Evolutionary conservation across 1,139 yeast genomes (phyloP).

Genomic region (Trichomonascaceae sp.): DNA sequence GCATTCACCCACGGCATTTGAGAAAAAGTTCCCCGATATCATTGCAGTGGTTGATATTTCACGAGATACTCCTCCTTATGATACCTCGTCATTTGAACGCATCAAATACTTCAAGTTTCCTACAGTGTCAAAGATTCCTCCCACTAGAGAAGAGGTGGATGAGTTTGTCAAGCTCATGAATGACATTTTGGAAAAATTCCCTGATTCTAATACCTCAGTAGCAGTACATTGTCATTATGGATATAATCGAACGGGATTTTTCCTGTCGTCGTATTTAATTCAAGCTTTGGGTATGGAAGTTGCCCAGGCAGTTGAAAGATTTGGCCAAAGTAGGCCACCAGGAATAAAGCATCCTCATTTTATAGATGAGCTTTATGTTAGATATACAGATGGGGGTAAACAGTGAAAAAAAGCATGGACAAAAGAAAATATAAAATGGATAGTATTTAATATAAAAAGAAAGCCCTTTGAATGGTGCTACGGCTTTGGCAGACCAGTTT

Average conservation of each 20-base stretch:
- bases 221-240: conserved; percentile 82
- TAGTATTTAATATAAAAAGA: neutral
- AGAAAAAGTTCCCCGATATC: conserved; percentile 43
- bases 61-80: conserved; percentile 70
- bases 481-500: no score
- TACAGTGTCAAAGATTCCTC: conserved; percentile 73
- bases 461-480: neutral
- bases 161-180: conserved; percentile 52
- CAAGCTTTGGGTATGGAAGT: conserved; percentile 57
- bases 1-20: conserved; percentile 57
- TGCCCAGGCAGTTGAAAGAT: conserved; percentile 57
- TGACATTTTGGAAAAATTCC: conserved; percentile 36
- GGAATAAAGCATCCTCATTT: conserved; percentile 78
- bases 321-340: conserved; percentile 53
- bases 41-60: conserved; percentile 66
- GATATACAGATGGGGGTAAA: conserved; percentile 37
- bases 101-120: conserved; percentile 65
- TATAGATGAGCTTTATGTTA: conserved; percentile 62
- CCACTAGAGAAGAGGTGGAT: conserved; percentile 55
- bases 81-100: conserved; percentile 49
- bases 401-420: neutral
- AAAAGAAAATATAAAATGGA: neutral
- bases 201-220: conserved; percentile 22
- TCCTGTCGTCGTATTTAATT: conserved; percentile 63
- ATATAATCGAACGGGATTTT: conserved; percentile 71